phyloP scores from a whole-genome alignment of 495 filamentous ascomycete genomes.

The Neurospora hispaniola region DNA sequence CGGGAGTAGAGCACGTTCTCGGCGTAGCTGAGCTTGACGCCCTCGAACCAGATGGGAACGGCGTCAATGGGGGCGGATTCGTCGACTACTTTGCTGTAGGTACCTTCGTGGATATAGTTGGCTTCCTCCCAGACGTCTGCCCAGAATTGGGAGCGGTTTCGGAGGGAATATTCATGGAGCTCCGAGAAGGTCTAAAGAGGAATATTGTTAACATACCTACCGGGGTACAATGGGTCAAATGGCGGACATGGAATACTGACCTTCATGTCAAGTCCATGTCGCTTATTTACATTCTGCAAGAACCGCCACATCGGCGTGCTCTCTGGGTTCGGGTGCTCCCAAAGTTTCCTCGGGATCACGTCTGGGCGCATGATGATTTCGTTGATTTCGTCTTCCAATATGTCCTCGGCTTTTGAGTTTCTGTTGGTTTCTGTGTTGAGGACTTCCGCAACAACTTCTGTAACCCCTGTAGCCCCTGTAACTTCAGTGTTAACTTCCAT shows the following conservation, averaged over 20 bases:
- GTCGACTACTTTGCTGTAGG: conserved; percentile 51
- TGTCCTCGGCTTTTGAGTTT: background rate
- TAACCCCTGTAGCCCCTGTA: background rate
- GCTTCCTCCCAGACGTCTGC: conserved; percentile 47
- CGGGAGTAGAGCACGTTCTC: conserved; percentile 52
- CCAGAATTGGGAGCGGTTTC: conserved; percentile 55
- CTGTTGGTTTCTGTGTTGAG: background rate
- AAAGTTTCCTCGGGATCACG: background rate
- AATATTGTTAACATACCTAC: background rate
- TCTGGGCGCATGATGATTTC: background rate
- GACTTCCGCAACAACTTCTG: background rate
- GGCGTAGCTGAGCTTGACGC: conserved; percentile 50
- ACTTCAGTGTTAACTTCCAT: background rate
- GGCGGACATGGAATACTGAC: conserved; percentile 14
- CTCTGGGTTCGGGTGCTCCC: conserved; percentile 46
- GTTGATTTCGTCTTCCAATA: background rate
- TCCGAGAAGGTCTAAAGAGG: conserved; percentile 46
- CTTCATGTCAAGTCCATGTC: conserved; percentile 31
- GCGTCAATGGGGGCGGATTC: conserved; percentile 55
- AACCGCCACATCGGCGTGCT: conserved; percentile 42
- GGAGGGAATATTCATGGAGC: conserved; percentile 53
- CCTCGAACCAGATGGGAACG: conserved; percentile 59
- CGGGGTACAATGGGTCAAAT: background rate
- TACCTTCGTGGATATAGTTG: conserved; percentile 51
- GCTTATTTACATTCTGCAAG: conserved; percentile 38